phyloP scores from a whole-genome alignment of 805 yeast genomes.

The Ogataea siamensis region DNA sequence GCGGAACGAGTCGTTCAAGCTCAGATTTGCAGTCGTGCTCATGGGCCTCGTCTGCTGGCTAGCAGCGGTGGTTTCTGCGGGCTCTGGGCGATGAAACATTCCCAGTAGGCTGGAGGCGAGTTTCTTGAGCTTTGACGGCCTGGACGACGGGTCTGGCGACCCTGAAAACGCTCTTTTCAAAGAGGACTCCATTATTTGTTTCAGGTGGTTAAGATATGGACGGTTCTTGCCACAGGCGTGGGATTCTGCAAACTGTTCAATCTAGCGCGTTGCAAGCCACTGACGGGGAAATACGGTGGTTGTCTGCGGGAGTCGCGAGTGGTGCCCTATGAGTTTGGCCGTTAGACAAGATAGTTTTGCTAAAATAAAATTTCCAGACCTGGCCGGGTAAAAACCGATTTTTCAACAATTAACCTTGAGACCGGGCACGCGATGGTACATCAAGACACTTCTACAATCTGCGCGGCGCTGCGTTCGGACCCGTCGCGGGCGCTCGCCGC shows the following conservation, averaged over 20 bases:
- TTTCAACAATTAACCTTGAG: neutral
- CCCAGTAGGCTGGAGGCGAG: conserved; percentile 14
- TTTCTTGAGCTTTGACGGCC: conserved; percentile 21
- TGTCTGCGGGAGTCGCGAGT: neutral
- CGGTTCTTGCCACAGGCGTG: neutral
- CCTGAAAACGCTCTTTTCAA: conserved; percentile 16
- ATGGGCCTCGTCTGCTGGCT: neutral
- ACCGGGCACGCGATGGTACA: too few relatives aligned
- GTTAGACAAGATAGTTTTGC: conserved; percentile 5
- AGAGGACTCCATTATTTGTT: conserved; percentile 15
- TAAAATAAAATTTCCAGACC: conserved; percentile 4
- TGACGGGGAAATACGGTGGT: neutral
- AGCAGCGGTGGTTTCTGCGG: neutral
- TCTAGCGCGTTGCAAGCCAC: neutral
- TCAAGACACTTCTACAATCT: neutral
- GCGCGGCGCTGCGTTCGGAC: neutral
- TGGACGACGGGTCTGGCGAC: conserved; percentile 7
- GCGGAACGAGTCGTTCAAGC: conserved; percentile 11
- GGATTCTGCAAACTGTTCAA: neutral
- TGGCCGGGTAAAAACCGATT: conserved; percentile 12
- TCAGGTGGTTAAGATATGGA: conserved; percentile 2
- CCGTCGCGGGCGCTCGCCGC: neutral
- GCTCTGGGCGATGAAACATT: conserved; percentile 8
- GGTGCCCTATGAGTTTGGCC: neutral
- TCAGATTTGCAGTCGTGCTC: conserved; percentile 1